These are phyloP conservation scores for Mollisiaceae sp. DNA, from an alignment of 2,329 filamentous ascomycete species.

Conservation along the genomic window DNA sequence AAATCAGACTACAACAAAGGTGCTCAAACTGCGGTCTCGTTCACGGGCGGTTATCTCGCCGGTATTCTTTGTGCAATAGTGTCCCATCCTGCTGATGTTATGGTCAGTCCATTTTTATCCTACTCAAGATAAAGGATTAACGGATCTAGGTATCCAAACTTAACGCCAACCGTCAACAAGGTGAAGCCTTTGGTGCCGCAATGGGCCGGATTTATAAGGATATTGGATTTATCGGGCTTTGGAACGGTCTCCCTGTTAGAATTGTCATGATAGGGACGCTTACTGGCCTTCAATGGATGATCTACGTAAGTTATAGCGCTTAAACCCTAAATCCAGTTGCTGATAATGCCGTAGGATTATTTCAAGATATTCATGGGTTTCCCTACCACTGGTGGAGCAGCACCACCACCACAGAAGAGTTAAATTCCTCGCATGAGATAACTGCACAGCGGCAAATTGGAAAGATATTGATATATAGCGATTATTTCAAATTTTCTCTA, in stretches of 20 bases:
- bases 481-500: neutral
- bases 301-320: conserved; percentile 63
- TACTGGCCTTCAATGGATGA: conserved; percentile 92
- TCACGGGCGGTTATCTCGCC: conserved; percentile 81
- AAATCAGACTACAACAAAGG: conserved; percentile 83
- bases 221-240: conserved; percentile 85
- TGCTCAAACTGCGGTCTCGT: conserved; percentile 84
- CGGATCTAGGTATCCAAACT: conserved; percentile 66
- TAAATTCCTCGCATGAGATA: conserved; percentile 13
- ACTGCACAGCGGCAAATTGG: neutral
- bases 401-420: conserved; percentile 36
- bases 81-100: conserved; percentile 81
- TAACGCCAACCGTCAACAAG: conserved; percentile 76
- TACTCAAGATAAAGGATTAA: neutral
- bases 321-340: conserved; percentile 13
- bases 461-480: neutral
- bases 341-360: conserved; percentile 62
- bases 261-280: conserved; percentile 75
- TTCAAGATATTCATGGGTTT: conserved; percentile 92
- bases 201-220: conserved; percentile 82
- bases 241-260: conserved; percentile 85
- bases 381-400: conserved; percentile 75
- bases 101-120: conserved; percentile 53
- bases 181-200: conserved; percentile 80
- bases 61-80: conserved; percentile 88